Conservation (phyloP, 1,139 yeast species). For the Candida pseudocylindracea region DNA sequence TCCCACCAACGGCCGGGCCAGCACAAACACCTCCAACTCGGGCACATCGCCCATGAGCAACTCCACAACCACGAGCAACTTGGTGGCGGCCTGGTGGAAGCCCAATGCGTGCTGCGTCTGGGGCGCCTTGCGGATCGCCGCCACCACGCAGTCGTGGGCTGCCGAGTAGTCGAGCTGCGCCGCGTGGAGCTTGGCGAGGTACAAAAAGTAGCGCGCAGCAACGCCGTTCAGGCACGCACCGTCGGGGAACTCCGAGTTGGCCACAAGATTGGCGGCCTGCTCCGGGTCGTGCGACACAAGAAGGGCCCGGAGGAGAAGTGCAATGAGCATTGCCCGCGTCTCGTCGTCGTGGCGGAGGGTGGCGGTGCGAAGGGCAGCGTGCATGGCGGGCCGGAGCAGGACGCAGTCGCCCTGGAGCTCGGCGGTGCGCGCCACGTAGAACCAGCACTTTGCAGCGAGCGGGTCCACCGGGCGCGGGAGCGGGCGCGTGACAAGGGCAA, state of each 20-base stretch:
- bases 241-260: constrained; percentile 74
- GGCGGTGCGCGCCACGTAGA: constrained; percentile 61
- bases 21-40: constrained; percentile 59
- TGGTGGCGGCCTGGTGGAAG: constrained; percentile 76
- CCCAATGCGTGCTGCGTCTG: constrained; percentile 75
- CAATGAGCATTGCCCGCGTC: constrained; percentile 72
- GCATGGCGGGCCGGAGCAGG: constrained; percentile 46
- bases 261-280: constrained; percentile 77
- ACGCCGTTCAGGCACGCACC: constrained; percentile 60
- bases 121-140: constrained; percentile 95
- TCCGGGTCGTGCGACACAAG: constrained; percentile 59
- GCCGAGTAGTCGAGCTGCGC: constrained; percentile 83
- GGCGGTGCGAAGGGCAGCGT: constrained; percentile 65
- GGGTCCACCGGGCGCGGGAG: constrained; percentile 75
- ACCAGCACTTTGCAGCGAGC: constrained; percentile 84
- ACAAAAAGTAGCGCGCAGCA: constrained; percentile 80
- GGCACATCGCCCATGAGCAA: constrained; percentile 95
- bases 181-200: constrained; percentile 74
- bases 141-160: constrained; percentile 76
- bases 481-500: constrained; percentile 34
- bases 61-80: constrained; percentile 74
- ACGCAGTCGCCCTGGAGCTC: constrained; percentile 41
- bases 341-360: constrained; percentile 84
- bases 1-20: not conserved
- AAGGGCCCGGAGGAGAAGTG: constrained; percentile 65